Evolutionary conservation across 345 rosid species (phyloP).

Genomic region (Cardamine resedifolia): DNA sequence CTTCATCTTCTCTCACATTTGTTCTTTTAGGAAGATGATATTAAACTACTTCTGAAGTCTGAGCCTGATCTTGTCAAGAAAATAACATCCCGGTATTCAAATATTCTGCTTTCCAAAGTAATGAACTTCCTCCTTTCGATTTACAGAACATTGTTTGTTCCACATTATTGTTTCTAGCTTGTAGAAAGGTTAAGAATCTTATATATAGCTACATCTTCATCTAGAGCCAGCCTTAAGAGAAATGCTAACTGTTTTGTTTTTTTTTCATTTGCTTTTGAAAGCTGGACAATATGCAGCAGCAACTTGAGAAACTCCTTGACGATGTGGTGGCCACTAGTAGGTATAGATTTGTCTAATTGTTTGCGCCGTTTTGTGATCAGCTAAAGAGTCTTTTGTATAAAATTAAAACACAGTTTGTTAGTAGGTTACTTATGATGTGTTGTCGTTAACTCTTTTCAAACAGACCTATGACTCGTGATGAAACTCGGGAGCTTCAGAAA

Average conservation of each 20-base stretch:
- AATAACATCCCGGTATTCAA: constrained; percentile 15
- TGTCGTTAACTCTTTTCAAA: not conserved
- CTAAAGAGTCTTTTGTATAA: not conserved
- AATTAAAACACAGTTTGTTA: not conserved
- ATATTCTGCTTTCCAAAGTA: constrained; percentile 18
- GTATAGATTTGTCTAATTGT: constrained; percentile 3
- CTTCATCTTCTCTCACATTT: not conserved
- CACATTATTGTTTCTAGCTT: not conserved
- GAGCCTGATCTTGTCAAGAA: constrained; percentile 30
- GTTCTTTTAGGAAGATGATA: constrained; percentile 17
- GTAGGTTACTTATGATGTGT: not conserved
- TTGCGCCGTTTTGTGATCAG: not conserved
- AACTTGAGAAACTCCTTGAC: constrained; percentile 25
- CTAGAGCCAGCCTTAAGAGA: no score
- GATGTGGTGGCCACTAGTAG: constrained; percentile 32
- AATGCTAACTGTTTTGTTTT: not conserved
- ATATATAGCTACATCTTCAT: not conserved
- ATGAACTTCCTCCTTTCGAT: not conserved
- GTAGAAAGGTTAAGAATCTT: not conserved
- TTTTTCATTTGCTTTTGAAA: not conserved
- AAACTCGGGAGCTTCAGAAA: constrained; percentile 20
- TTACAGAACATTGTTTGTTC: not conserved
- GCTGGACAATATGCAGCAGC: constrained; percentile 33
- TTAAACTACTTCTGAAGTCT: constrained; percentile 14
- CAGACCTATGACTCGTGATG: constrained; percentile 31